phyloP scores from a whole-genome alignment of 2,329 filamentous ascomycete species.

The Paraconiothyrium brasiliense region DNA sequence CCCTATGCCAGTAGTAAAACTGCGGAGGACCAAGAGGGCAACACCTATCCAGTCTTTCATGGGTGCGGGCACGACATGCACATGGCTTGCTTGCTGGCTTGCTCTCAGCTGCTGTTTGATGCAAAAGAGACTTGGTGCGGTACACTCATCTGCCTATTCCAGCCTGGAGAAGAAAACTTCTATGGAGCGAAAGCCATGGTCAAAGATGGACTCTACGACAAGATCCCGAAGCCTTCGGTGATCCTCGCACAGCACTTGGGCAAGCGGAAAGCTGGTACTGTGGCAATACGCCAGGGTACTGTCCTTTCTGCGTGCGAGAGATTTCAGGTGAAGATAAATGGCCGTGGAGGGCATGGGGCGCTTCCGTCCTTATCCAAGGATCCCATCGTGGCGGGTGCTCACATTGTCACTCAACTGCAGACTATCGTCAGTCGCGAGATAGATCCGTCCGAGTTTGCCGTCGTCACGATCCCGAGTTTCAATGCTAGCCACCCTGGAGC shows the following conservation, averaged over 20 bases:
- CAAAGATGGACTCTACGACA: constrained; percentile 62
- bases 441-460: neutral
- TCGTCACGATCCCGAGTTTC: neutral
- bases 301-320: constrained; percentile 7
- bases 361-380: neutral
- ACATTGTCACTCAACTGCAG: neutral
- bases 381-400: neutral
- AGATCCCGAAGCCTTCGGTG: constrained; percentile 61
- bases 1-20: neutral
- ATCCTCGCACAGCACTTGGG: constrained; percentile 65
- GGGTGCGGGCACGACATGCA: neutral
- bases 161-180: constrained; percentile 69
- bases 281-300: neutral
- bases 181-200: constrained; percentile 69
- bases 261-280: constrained; percentile 24
- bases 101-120: neutral
- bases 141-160: constrained; percentile 35
- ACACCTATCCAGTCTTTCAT: neutral
- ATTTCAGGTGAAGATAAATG: neutral
- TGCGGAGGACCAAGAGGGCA: neutral
- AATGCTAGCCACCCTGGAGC: neutral
- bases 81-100: neutral
- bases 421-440: neutral
- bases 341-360: neutral
- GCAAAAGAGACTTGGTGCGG: neutral